Conservation (phyloP, 2,329 filamentous ascomycete genomes). For the Fusarium mundagurra region DNA sequence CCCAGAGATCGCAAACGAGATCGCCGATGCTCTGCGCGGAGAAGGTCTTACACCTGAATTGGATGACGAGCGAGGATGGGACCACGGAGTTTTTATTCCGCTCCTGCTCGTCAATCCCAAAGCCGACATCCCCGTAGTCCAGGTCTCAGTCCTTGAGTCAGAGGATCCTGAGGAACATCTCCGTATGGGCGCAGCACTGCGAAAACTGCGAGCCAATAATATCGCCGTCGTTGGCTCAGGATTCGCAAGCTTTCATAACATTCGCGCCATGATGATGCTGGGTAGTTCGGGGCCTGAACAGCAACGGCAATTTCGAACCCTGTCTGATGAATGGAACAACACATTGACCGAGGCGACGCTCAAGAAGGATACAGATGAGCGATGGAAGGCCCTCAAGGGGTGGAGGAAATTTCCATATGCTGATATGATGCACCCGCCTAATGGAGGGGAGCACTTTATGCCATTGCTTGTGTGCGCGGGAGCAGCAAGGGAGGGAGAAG, state of each 20-base stretch:
- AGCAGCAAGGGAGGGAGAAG: conserved; percentile 56
- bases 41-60: conserved; percentile 57
- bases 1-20: conserved; percentile 60
- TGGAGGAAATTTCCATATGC: conserved; percentile 61
- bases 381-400: conserved; percentile 52
- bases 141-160: conserved; percentile 63
- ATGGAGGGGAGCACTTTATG: conserved; percentile 67
- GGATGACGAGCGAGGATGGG: conserved; percentile 59
- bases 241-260: conserved; percentile 67
- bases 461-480: conserved; percentile 67
- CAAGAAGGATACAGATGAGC: conserved; percentile 46
- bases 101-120: conserved; percentile 63
- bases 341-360: conserved; percentile 54
- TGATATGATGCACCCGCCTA: conserved; percentile 63
- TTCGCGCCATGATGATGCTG: conserved; percentile 57
- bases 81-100: conserved; percentile 70
- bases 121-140: conserved; percentile 65
- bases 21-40: conserved; percentile 56
- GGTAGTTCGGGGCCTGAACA: conserved; percentile 34
- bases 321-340: conserved; percentile 56
- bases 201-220: conserved; percentile 59
- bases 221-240: conserved; percentile 70
- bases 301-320: conserved; percentile 38
- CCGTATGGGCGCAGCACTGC: conserved; percentile 63
- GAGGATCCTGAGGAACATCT: conserved; percentile 61